Evolutionary conservation across 345 rosid genomes (phyloP).

Genomic region (Carallia brachiata): DNA sequence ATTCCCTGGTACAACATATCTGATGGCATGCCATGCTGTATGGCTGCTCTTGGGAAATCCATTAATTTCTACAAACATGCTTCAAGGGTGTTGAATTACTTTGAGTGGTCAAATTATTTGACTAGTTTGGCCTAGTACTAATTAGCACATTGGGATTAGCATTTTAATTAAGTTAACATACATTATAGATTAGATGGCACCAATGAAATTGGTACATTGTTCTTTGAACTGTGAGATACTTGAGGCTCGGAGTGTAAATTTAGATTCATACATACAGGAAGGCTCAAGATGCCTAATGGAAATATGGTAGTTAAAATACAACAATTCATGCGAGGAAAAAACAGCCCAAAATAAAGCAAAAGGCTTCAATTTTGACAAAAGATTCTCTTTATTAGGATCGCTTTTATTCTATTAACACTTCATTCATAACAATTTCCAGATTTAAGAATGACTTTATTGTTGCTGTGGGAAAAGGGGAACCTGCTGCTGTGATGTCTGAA

Average conservation of each 20-base stretch:
- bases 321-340: not conserved
- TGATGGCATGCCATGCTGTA: not conserved
- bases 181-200: not conserved
- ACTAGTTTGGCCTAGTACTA: not conserved
- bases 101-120: not conserved
- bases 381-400: not conserved
- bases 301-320: not conserved
- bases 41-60: not conserved
- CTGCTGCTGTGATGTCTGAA: conserved; percentile 78
- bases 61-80: too few species aligned
- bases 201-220: not conserved
- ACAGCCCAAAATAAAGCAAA: not conserved
- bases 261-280: not conserved
- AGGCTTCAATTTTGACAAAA: not conserved
- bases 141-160: not conserved
- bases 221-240: too few species aligned
- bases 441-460: conserved; percentile 63
- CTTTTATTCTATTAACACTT: not conserved
- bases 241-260: too few species aligned
- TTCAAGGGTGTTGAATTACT: not conserved
- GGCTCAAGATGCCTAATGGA: not conserved
- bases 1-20: not conserved
- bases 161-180: not conserved
- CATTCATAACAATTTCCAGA: conserved; percentile 31
- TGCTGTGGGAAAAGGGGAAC: conserved; percentile 92